Conservation (phyloP, 2,329 filamentous ascomycete genomes). For the Didymella pinodella region DNA sequence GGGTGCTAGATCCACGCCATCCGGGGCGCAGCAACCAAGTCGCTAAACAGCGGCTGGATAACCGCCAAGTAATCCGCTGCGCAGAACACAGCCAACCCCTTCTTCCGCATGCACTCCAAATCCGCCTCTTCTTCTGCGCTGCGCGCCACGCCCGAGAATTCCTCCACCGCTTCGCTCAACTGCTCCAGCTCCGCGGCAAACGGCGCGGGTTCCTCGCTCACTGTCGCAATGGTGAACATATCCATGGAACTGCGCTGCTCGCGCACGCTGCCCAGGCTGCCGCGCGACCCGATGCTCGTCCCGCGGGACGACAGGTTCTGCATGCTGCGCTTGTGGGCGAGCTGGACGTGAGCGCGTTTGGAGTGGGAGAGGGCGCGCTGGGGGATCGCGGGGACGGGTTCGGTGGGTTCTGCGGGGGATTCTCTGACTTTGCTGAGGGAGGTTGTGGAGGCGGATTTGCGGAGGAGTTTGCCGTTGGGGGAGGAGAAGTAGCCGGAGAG, state of each 20-base stretch:
- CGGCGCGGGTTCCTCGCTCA: slow-evolving; percentile 59
- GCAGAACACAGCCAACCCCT: slow-evolving; percentile 75
- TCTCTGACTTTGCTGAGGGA: slow-evolving; percentile 42
- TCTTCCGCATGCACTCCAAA: slow-evolving; percentile 71
- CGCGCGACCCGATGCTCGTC: slow-evolving; percentile 28
- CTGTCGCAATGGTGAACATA: slow-evolving; percentile 48
- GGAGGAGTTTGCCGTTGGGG: slow-evolving; percentile 54
- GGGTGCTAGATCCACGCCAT: slow-evolving; percentile 48
- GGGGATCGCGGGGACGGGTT: slow-evolving; percentile 72
- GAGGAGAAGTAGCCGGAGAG: slow-evolving; percentile 66
- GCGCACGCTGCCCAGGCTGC: slow-evolving; percentile 61
- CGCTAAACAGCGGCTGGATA: slow-evolving; percentile 68
- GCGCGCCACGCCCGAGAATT: slow-evolving; percentile 70
- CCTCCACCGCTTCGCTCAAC: slow-evolving; percentile 91
- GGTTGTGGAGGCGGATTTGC: slow-evolving; percentile 51
- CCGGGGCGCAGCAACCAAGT: slow-evolving; percentile 31
- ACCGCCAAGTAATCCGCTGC: slow-evolving; percentile 86
- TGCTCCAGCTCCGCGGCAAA: slow-evolving; percentile 91
- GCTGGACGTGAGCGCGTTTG: slow-evolving; percentile 80
- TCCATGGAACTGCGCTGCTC: slow-evolving; percentile 61
- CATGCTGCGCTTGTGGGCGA: slow-evolving; percentile 73
- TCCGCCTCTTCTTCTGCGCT: slow-evolving; percentile 76
- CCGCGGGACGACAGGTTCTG: slow-evolving; percentile 46
- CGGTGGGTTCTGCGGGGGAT: slow-evolving; percentile 26
- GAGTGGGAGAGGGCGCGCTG: slow-evolving; percentile 84